A percentile compares a stretch with the other conserved stretches of the same genome.
Conservation (phyloP, 1,284 basidiomycete species). For the Fistulinella cinereoalba region DNA sequence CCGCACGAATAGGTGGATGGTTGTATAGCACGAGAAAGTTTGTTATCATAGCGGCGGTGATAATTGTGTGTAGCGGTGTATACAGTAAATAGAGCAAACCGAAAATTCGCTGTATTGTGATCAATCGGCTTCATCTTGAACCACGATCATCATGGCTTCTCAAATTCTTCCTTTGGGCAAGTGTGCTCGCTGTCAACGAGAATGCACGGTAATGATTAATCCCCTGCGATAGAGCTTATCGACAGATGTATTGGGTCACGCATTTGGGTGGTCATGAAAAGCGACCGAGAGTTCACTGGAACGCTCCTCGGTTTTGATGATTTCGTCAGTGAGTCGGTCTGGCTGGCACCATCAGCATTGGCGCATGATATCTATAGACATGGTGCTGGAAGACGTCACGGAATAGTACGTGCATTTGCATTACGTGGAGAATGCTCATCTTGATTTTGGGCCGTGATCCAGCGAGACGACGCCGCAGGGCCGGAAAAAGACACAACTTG, state of each 20-base stretch:
- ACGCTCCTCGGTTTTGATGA: constrained; percentile 96
- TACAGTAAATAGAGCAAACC: constrained; percentile 11
- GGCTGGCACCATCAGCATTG: neutral
- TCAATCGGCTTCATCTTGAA: constrained; percentile 3
- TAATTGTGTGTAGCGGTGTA: constrained; percentile 13
- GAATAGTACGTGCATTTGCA: constrained; percentile 80
- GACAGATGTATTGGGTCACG: constrained; percentile 92
- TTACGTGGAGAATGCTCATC: neutral
- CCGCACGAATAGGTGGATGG: constrained; percentile 15
- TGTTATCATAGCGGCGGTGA: constrained; percentile 17
- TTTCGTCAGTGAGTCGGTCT: constrained; percentile 89
- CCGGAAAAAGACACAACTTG: constrained; percentile 76
- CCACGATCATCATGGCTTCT: constrained; percentile 48
- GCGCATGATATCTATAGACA: constrained; percentile 56
- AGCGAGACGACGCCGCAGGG: constrained; percentile 88
- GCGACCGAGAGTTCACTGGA: constrained; percentile 94
- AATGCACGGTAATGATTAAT: constrained; percentile 3
- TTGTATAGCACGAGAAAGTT: constrained; percentile 19
- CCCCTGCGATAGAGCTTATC: constrained; percentile 67
- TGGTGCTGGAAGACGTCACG: constrained; percentile 96
- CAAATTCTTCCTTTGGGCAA: constrained; percentile 59
- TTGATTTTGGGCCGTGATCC: too few species aligned
- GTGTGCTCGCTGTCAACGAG: constrained; percentile 8
- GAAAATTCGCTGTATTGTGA: neutral
- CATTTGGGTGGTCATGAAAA: constrained; percentile 98